Base-by-base conservation (phyloP, 176 grass and related monocot species). In the Thinopyrum elongatum region DNA sequence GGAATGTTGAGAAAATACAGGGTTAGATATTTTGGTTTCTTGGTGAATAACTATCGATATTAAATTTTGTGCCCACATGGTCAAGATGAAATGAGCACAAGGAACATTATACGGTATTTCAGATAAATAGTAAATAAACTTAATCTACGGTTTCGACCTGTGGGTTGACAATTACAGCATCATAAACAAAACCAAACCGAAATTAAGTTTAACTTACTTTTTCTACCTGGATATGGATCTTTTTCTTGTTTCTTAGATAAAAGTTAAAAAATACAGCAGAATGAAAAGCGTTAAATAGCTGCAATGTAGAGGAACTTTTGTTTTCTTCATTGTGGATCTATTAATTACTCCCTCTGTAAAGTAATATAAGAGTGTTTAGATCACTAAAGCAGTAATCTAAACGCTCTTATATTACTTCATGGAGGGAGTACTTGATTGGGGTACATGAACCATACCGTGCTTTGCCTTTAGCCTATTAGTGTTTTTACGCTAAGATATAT, bases 21-120 rank as follows among this genome's bases (percentile, higher is more conserved):
- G 15, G 15, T 57, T 84, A 21, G 7, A 65, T 71, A 53, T 79
- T 79, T 51, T 64, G 17, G 81, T 79, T 84, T 87, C 31, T 1
- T 82, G 33, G 16, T 22, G 72, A 69, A 25, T 60, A 12, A 6
- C 59, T n/a, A 0, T 78, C 34, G 21, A 83, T 83, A 60, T 61
- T 60, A 29, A n/a, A 31, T 75, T 42, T 62, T 8, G 21, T 17
- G 22, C 33, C 7, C 25, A 31, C 23, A 65, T 12, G 17, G 31
- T 80, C 72, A 39, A 19, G 13, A 76, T 76, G 38, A 42, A 72
- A 72, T 12, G 4, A 1, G 47, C 6, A 27, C 70, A 44, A 26
- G 38, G 10, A 42, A 44, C 70, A 73, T 26, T 38, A 42, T 25
- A 26, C 6, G 22, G 12, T 73, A 39, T 71, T n/a, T 25, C 46